Base-by-base conservation (phyloP, 495 filamentous ascomycete genomes). In the Tetracladium setigerum region DNA sequence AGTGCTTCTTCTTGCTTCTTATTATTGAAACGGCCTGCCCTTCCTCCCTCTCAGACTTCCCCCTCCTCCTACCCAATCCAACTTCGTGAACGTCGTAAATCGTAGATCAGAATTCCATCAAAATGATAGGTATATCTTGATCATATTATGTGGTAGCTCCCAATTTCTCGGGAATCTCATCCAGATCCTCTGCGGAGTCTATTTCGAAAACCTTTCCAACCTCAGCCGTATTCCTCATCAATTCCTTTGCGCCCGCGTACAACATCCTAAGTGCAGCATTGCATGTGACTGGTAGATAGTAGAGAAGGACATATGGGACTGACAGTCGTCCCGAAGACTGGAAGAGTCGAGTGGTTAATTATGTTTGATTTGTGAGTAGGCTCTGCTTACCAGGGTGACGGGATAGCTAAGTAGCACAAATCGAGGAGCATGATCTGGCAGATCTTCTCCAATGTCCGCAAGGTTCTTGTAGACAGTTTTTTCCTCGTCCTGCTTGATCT, bases 211-310 rank as follows among this genome's bases (percentile, higher is more conserved):
- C 82, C 49, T 77, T 79, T 24, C 83, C 83, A 22, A 87, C 87
- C 67, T 95, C 88, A 9, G 86, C 84, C 44, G 86, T 89, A 57
- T 83, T 94, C 53, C 90, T 81, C 80, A 98, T 87, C 65, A 95
- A 66, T 68, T 98, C 91, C 63, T 94, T 95, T 18, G 91, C 91
- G 15, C 88, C 82, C 14, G 92, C 92, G 67, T 98, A 98, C 68
- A 89, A 74, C 92, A 96, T 97, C 41, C 86, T 81, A 60, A 83
- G 64, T 51, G 84, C 83, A 50, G 70, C 75, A 63, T 92, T 95
- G 68, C 86, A 89, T 38, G 90, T 95, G 38, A 78, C 83, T 14
- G 92, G 92, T 39, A 96, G 76, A 65, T 90, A 95, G 69, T 89
- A 95, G 32, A 98, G 68, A 60, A 98, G 78, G 35, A 95, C 89